A percentile compares a stretch with the other conserved stretches of the same genome.
phyloP scores from a whole-genome alignment of 306 rosid genomes.

The Casuarina cunninghamiana region DNA sequence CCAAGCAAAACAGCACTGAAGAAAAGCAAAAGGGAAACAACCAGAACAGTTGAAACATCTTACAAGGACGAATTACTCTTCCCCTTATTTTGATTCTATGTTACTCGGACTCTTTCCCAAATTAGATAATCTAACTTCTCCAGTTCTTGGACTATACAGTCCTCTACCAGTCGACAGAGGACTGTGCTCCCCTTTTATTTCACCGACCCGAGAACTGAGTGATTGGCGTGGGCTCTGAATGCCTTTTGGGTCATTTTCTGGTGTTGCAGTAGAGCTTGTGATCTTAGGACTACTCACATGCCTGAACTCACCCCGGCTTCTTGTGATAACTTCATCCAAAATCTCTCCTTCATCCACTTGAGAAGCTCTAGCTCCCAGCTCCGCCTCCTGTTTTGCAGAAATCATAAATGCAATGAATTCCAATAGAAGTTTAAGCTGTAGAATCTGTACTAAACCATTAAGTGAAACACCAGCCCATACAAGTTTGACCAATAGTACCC shows the following conservation, averaged over 20 bases:
- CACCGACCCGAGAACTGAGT: slow-evolving; percentile 59
- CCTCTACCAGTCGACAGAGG: slow-evolving; percentile 70
- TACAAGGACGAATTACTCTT: slow-evolving; percentile 19
- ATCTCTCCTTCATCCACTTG: slow-evolving; percentile 70
- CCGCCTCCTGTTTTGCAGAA: slow-evolving; percentile 61
- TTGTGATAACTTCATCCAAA: slow-evolving; percentile 76
- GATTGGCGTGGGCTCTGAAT: slow-evolving; percentile 54
- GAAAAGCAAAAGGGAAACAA: slow-evolving; percentile 26
- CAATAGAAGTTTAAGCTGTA: not conserved
- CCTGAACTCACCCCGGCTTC: slow-evolving; percentile 96
- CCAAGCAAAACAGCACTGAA: slow-evolving; percentile 27
- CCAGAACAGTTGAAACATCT: slow-evolving; percentile 25
- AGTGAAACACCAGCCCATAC: too few species aligned
- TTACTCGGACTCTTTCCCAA: slow-evolving; percentile 72
- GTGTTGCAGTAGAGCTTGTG: slow-evolving; percentile 80
- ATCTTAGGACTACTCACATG: slow-evolving; percentile 75
- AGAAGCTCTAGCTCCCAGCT: slow-evolving; percentile 65
- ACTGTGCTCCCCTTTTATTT: slow-evolving; percentile 55
- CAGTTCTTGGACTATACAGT: slow-evolving; percentile 51
- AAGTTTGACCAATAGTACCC: too few species aligned
- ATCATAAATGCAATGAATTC: slow-evolving; percentile 2
- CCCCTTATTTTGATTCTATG: slow-evolving; percentile 38
- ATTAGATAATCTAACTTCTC: slow-evolving; percentile 49
- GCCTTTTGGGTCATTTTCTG: slow-evolving; percentile 43
- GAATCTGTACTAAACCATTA: not conserved